These are phyloP conservation scores for Clarireedia paspali DNA, from an alignment of 2,329 filamentous ascomycete genomes.

Conservation along the genomic window DNA sequence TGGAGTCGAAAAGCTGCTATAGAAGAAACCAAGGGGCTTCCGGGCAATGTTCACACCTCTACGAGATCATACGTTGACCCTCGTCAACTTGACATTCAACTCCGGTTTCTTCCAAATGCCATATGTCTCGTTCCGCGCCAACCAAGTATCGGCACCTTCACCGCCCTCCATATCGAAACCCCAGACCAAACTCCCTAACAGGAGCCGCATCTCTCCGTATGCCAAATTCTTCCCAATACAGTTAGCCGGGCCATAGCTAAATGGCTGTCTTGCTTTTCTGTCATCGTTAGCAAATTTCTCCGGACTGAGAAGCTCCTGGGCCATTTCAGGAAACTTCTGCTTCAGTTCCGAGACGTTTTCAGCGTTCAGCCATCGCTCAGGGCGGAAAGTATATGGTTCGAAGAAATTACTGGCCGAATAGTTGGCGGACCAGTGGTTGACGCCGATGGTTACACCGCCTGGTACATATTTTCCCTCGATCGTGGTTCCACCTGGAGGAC, in stretches of 20 bases:
- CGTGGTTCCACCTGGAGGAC: neutral
- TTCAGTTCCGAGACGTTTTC: neutral
- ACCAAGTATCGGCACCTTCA: neutral
- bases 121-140: neutral
- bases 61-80: neutral
- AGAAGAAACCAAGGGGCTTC: too few species aligned
- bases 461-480: neutral
- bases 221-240: slow-evolving; percentile 10
- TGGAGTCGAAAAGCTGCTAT: too few species aligned
- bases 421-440: neutral
- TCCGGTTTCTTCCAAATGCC: neutral
- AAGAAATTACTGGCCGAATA: neutral
- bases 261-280: neutral
- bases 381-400: neutral
- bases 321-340: neutral
- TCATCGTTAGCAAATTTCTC: neutral
- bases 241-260: neutral
- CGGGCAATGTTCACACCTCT: too few species aligned
- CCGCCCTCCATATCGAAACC: slow-evolving; percentile 2
- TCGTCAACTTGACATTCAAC: slow-evolving; percentile 6
- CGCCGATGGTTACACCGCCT: neutral
- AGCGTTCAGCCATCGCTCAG: slow-evolving; percentile 1
- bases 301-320: neutral
- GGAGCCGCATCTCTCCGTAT: slow-evolving; percentile 6
- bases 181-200: slow-evolving; percentile 5